phyloP scores from a whole-genome alignment of 1,284 basidiomycete genomes.

The Irpex rosettiformis region DNA sequence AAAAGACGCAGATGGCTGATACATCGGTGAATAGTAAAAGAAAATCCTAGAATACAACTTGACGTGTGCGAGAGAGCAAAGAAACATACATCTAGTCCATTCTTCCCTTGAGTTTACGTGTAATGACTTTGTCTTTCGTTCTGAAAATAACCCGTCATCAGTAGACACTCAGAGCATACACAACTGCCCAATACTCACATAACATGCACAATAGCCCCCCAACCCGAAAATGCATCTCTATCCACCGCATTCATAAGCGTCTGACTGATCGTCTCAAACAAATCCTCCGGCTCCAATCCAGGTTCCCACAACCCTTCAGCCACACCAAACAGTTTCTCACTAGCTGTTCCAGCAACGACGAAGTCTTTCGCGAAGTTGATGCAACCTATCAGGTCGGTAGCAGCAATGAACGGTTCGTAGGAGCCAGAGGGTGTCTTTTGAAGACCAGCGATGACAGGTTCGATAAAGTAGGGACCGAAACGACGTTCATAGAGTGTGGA shows the following conservation, averaged over 20 bases:
- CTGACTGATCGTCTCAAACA: slow-evolving; percentile 99
- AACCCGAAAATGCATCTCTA: slow-evolving; percentile 94
- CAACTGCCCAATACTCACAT: slow-evolving; percentile 72
- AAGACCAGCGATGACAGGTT: slow-evolving; percentile 94
- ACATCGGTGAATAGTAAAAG: not conserved
- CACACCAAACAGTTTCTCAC: slow-evolving; percentile 93
- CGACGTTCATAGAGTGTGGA: slow-evolving; percentile 97
- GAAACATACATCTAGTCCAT: slow-evolving; percentile 69
- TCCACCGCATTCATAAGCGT: slow-evolving; percentile 95
- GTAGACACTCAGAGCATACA: not conserved
- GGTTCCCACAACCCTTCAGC: slow-evolving; percentile 99
- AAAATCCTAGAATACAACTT: slow-evolving; percentile 1
- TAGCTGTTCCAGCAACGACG: slow-evolving; percentile 93
- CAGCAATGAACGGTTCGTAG: slow-evolving; percentile 92
- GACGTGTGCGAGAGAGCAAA: not conserved
- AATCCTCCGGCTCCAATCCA: slow-evolving; percentile 91
- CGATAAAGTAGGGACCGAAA: slow-evolving; percentile 97
- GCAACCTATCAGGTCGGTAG: slow-evolving; percentile 96
- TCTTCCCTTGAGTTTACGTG: slow-evolving; percentile 82
- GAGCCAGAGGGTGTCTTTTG: slow-evolving; percentile 72
- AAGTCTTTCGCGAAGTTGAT: slow-evolving; percentile 96
- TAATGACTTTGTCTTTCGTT: slow-evolving; percentile 84
- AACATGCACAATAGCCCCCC: slow-evolving; percentile 94
- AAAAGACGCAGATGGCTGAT: too few species aligned
- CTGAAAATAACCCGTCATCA: slow-evolving; percentile 35